Conservation (phyloP, 2,329 filamentous ascomycete species). For the Colletotrichum tanaceti region DNA sequence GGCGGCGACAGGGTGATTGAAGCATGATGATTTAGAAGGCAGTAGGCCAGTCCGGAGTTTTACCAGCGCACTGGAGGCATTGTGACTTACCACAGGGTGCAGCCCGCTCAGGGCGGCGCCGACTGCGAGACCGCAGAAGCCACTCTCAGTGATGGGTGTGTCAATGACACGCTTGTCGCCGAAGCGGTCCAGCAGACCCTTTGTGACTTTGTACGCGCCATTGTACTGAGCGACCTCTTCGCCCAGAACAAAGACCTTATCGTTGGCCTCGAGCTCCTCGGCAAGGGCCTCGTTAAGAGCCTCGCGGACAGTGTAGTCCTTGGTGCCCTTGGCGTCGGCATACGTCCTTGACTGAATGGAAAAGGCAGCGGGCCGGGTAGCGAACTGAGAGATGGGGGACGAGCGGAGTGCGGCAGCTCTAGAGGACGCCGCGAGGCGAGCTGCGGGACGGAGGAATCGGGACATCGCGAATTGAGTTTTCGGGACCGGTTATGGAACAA, state of each 20-base stretch:
- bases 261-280: conserved; percentile 94
- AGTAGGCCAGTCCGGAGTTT: background rate
- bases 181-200: conserved; percentile 95
- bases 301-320: conserved; percentile 97
- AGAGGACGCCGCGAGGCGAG: conserved; percentile 60
- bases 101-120: conserved; percentile 95
- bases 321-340: conserved; percentile 71
- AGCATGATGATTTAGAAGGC: background rate
- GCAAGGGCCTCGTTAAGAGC: conserved; percentile 97
- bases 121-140: conserved; percentile 92
- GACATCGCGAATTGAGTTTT: conserved; percentile 54
- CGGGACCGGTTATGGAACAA: conserved; percentile 12
- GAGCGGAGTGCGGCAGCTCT: conserved; percentile 51
- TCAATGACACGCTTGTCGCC: conserved; percentile 98
- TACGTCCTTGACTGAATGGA: conserved; percentile 65
- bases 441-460: conserved; percentile 63
- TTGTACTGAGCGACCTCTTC: conserved; percentile 99
- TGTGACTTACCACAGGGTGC: conserved; percentile 83
- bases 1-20: background rate
- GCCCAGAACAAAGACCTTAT: conserved; percentile 94
- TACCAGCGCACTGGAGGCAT: background rate
- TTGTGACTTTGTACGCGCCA: conserved; percentile 99
- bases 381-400: conserved; percentile 52
- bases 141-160: conserved; percentile 97
- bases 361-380: conserved; percentile 51